phyloP scores from a whole-genome alignment of 2,329 filamentous ascomycete species.

The Colletotrichum lupini region DNA sequence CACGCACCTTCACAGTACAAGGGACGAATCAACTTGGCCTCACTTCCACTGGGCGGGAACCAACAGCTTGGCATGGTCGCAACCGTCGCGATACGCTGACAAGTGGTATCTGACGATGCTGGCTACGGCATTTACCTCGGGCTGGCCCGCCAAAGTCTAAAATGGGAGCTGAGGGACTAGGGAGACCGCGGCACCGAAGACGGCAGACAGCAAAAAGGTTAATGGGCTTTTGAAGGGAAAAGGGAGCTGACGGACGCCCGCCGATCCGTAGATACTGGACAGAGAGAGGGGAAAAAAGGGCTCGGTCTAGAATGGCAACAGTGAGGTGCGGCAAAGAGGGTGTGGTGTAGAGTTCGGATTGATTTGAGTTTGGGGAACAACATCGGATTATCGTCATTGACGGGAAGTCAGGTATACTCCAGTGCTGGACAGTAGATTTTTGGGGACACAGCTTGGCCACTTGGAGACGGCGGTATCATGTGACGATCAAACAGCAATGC shows the following conservation, averaged over 20 bases:
- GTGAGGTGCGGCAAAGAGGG: not conserved
- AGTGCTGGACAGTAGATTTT: not conserved
- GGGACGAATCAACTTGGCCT: conserved; percentile 4
- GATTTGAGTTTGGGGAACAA: conserved; percentile 20
- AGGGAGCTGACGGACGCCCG: not conserved
- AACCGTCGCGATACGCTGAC: not conserved
- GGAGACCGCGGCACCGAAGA: not conserved
- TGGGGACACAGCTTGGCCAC: not conserved
- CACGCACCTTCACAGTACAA: not conserved
- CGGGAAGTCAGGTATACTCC: conserved; percentile 16
- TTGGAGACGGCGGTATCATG: conserved; percentile 13
- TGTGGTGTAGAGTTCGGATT: conserved; percentile 30
- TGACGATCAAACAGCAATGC: conserved; percentile 20
- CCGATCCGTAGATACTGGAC: not conserved
- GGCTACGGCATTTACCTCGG: conserved; percentile 1
- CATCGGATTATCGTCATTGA: conserved; percentile 28
- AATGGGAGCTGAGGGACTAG: not conserved
- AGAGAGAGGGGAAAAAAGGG: not conserved
- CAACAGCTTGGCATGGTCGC: conserved; percentile 5
- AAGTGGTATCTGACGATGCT: not conserved
- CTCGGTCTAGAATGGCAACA: conserved; percentile 1
- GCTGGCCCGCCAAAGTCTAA: conserved; percentile 28
- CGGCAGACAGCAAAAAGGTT: not conserved
- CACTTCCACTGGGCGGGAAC: not conserved
- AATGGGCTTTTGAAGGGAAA: not conserved